Conservation (phyloP, 768 basidiomycete species). For the Suillus weaverae region DNA sequence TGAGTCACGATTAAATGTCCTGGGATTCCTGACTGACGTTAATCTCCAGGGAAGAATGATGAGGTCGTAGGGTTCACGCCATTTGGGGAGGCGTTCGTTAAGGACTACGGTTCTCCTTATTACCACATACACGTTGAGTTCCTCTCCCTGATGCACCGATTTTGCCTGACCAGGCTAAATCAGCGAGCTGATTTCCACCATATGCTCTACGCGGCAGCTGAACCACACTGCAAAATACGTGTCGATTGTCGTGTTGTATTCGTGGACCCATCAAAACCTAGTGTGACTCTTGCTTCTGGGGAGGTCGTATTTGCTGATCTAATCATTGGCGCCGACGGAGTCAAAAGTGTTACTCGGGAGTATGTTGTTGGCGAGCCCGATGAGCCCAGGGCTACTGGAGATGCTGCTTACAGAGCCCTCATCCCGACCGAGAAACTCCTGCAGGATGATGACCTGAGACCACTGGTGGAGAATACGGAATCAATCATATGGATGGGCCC, state of each 20-base stretch:
- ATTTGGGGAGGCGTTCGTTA: conserved; percentile 36
- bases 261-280: conserved; percentile 32
- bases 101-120: conserved; percentile 35
- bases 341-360: conserved; percentile 51
- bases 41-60: conserved; percentile 30
- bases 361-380: conserved; percentile 49
- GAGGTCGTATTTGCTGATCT: conserved; percentile 44
- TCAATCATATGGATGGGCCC: conserved; percentile 67
- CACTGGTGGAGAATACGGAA: conserved; percentile 50
- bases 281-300: conserved; percentile 43
- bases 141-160: not conserved
- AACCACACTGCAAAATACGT: conserved; percentile 37
- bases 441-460: conserved; percentile 50
- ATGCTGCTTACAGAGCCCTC: conserved; percentile 61
- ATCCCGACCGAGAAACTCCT: conserved; percentile 47
- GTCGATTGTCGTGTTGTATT: conserved; percentile 38
- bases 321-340: conserved; percentile 52
- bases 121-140: conserved; percentile 35
- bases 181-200: conserved; percentile 50
- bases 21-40: not conserved
- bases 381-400: conserved; percentile 55
- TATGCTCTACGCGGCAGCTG: conserved; percentile 37
- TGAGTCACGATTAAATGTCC: conserved; percentile 15
- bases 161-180: not conserved
- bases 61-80: conserved; percentile 37